Base-by-base conservation (phyloP, 1,284 basidiomycete genomes). In the Ceratobasidium sp. region DNA sequence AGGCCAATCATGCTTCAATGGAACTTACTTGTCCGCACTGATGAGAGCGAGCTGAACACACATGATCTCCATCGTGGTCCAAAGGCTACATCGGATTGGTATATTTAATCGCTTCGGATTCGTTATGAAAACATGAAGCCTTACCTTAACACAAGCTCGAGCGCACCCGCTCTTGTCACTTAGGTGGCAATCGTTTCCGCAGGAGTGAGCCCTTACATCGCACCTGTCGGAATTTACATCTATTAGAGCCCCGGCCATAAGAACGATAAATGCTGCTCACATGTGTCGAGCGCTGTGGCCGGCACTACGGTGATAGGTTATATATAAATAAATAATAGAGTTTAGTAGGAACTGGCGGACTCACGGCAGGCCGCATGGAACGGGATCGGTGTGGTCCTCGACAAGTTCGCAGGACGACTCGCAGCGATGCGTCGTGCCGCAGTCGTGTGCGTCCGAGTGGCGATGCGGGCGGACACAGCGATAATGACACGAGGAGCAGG, bases 231-330 rank as follows among this genome's bases (percentile, higher is more conserved):
- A 11, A 5, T 41, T 5, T 41, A 41, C 36, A 11, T 11, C 36
- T 11, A 45, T 67, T 15, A 29, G 53, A 29, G 59, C 11, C 36
- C 19, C 15, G 17, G 19, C 57, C n/a, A 41, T 8, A 36, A 19
- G 45, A 14, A n/a, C 15, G 11, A 6, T 54, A 24, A 11, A 57
- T 17, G 11, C 56, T 47, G 76, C 83, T 66, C 79, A 88, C 88
- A 89, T 84, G 76, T 90, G 89, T 9, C 80, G 81, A 19, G 88
- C 87, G 11, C 84, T 79, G 75, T 90, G 89, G 0, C 89, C 89
- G 15, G 88, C 89, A 17, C 89, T 71, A 75, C 29, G 54, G 54
- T 15, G 29, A 72, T 33, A n/a, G 54, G 66, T 22, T 71, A 63
- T 24, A 29, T 57, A 50, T 41, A 11, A 45, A 51, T 24, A 57